Conservation (phyloP, 1,284 basidiomycete species). For the Phaffia rhodozyma region DNA sequence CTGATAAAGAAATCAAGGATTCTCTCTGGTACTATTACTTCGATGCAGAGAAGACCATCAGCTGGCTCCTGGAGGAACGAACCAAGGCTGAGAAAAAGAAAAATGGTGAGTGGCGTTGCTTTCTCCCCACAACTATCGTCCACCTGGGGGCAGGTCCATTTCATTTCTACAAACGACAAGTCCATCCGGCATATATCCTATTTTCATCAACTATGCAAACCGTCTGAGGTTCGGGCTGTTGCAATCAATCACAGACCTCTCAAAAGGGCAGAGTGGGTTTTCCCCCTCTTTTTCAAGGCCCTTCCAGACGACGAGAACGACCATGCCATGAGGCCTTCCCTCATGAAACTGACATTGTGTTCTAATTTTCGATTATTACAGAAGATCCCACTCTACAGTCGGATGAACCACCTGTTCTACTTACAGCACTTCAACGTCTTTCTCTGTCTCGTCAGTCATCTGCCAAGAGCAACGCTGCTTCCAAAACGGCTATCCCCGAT, state of each 20-base stretch:
- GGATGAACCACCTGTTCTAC: constrained; percentile 42
- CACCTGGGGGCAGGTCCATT: constrained; percentile 1
- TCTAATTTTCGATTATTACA: too few species aligned
- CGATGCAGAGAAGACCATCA: constrained; percentile 63
- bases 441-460: constrained; percentile 39
- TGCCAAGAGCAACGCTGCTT: constrained; percentile 5
- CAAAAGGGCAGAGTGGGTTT: background rate
- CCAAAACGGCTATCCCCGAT: constrained; percentile 20
- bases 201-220: background rate
- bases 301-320: background rate
- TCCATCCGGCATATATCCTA: background rate
- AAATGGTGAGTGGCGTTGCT: constrained; percentile 56
- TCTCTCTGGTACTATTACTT: constrained; percentile 83
- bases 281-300: background rate
- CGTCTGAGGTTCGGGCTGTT: background rate
- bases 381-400: constrained; percentile 23
- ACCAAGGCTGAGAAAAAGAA: constrained; percentile 42
- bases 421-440: constrained; percentile 56
- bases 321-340: constrained; percentile 4
- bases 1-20: constrained; percentile 65
- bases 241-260: background rate
- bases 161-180: background rate
- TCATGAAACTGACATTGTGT: background rate
- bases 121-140: constrained; percentile 15
- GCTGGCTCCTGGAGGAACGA: constrained; percentile 48